Base-by-base conservation (phyloP, 331 rosid genomes). In the Arachis monticola region DNA sequence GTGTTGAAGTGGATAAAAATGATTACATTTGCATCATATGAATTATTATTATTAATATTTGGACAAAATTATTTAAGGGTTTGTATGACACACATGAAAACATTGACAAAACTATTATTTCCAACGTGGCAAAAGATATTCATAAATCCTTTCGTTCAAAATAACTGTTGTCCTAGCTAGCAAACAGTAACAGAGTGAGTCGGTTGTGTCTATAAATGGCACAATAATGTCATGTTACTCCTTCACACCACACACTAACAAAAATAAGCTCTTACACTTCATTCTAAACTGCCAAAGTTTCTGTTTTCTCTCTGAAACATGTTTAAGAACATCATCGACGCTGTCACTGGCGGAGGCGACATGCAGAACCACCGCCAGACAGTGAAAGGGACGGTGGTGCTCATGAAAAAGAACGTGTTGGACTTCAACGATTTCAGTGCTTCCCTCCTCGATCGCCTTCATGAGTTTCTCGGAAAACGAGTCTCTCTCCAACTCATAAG, bases 391-490 rank as follows among this genome's bases (percentile, higher is more conserved):
- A 84, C 66, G 32, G 92, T 88, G 76, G 85, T 88, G 47, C 30
- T 91, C 85, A 88, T 91, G 91, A 88, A 89, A 83, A 91, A 86
- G 78, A 89, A 86, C 52, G 91, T 91, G 50, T 48, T 91, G 78
- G 92, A 87, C 41, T 91, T 87, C 70, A 87, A 89, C 59, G 91
- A 91, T 64, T 84, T 85, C 80, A 67, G 56, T 32, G 89, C 90
- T 2, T 81, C 97, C 1, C 8, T 84, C 11, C 87, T 85, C 3
- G 97, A 91, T 80, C 55, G 73, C 12, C 60, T 84, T 47, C 83
- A 79, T 38, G 94, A 91, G 81, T 66, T 89, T 42, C 0, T 85
- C 3, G 97, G 94, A 7, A 45, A 84, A 64, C 1, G 81, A 52
- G 89, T 91, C 75, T 84, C 85, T 63, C 78, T 91, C 5, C 89